Evolutionary conservation across 2,329 filamentous ascomycete genomes (phyloP).

Genomic region (Pseudogymnoascus sp.): DNA sequence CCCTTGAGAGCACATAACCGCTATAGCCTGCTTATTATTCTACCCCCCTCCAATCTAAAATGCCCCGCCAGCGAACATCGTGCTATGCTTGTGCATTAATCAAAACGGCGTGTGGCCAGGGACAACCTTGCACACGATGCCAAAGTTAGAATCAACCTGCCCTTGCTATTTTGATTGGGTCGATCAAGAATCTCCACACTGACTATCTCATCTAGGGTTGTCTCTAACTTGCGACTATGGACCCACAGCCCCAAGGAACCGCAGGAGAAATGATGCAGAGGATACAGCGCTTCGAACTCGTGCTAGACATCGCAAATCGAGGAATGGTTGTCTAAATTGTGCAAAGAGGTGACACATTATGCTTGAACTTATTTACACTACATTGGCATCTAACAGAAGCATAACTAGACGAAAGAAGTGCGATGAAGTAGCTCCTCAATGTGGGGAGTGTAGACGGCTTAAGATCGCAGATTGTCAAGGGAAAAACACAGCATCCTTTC

Average conservation of each 20-base stretch:
- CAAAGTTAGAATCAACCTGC: not conserved
- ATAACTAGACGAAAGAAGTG: constrained; percentile 9
- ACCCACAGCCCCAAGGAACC: not conserved
- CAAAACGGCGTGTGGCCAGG: not conserved
- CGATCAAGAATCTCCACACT: not conserved
- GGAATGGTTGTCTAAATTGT: constrained; percentile 7
- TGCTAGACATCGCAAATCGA: constrained; percentile 1
- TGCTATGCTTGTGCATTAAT: constrained; percentile 6
- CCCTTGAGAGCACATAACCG: not conserved
- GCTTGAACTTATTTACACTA: not conserved
- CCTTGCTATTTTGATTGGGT: not conserved
- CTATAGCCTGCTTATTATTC: not conserved
- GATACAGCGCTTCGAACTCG: not conserved
- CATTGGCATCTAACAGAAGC: not conserved
- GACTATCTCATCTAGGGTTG: not conserved
- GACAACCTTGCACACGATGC: not conserved
- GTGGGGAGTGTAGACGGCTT: constrained; percentile 8
- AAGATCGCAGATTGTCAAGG: not conserved
- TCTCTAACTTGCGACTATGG: not conserved
- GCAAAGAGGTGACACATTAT: not conserved
- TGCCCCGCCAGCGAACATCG: not conserved
- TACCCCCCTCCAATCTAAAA: constrained; percentile 6
- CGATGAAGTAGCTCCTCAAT: constrained; percentile 5
- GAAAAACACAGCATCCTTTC: not conserved
- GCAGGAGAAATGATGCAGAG: not conserved